Base-by-base conservation (phyloP, 441 rosid genomes). In the Erysimum cheiri region DNA sequence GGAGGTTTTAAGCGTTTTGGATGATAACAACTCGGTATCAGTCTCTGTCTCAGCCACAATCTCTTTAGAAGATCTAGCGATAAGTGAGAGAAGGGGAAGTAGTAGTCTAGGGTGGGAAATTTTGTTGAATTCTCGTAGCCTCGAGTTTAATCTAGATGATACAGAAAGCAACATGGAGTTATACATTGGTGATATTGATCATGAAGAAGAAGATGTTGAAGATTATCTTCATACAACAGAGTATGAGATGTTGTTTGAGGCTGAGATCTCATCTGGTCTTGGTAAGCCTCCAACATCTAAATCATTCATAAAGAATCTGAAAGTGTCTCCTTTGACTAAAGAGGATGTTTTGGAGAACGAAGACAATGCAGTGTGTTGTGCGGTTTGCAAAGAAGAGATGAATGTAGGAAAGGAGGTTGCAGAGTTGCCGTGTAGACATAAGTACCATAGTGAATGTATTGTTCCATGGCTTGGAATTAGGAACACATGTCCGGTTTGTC, bases 401-500 rank as follows among this genome's bases (percentile, higher is more conserved):
- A 63, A 17, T 67, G 80, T 85, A n/a, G 97, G 91, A 8, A 84
- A 86, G 59, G 78, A 75, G 26, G 90, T 84, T 41, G 87, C 78
- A 67, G 88, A 85, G 84, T 72, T 94, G 79, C 99, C 98, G 8
- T 94, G 99, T 78, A 67, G 73, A 22, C 99, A 94, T 46, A 24
- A 75, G 64, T 94, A 94, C 73, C 99, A 94, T 76, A 72, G 87
- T 28, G 89, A 90, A 26, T 94, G 99, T 79, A 92, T 94, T 55
- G 60, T 87, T 60, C 93, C 88, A 0, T 94, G 99, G 99, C 85
- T 94, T 41, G 79, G 75, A 5, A 82, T 92, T 37, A 84, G 93
- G 77, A 94, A 86, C 75, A 89, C 98, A 7, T 94, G 99, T 72
- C 98, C 99, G 26, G 91, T 94, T 60, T 91, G 97, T 81, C 88